Evolutionary conservation across 208 protist species (phyloP).

Genomic region (Borovskyia barvae): DNA sequence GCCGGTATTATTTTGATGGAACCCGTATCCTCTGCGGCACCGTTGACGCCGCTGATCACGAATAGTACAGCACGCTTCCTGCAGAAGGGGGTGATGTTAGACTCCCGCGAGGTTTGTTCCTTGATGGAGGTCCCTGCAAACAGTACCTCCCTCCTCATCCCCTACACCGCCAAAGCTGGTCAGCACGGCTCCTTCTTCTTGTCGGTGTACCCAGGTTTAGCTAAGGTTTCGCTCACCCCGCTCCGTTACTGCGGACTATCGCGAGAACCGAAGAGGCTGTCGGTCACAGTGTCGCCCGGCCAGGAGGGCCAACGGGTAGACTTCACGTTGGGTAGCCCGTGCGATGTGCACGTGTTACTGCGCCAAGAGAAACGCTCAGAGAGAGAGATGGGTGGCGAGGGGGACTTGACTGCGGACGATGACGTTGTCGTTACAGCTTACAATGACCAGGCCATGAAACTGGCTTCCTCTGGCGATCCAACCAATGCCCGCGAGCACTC

Average conservation of each 20-base stretch:
- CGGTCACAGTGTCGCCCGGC: slow-evolving; percentile 46
- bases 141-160: slow-evolving; percentile 71
- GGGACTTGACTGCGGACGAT: slow-evolving; percentile 69
- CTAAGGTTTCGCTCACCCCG: slow-evolving; percentile 69
- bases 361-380: slow-evolving; percentile 67
- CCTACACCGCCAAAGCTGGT: slow-evolving; percentile 72
- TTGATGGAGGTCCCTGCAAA: slow-evolving; percentile 69
- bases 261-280: slow-evolving; percentile 34
- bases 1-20: slow-evolving; percentile 75
- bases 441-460: slow-evolving; percentile 54
- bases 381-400: slow-evolving; percentile 15
- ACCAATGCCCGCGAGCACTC: slow-evolving; percentile 84
- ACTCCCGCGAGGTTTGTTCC: slow-evolving; percentile 81
- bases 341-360: slow-evolving; percentile 79
- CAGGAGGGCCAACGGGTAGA: slow-evolving; percentile 48
- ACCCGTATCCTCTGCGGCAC: slow-evolving; percentile 35
- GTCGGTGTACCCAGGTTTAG: slow-evolving; percentile 78
- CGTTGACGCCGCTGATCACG: slow-evolving; percentile 74
- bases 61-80: slow-evolving; percentile 78
- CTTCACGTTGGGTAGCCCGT: slow-evolving; percentile 54
- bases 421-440: slow-evolving; percentile 59
- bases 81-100: slow-evolving; percentile 86
- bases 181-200: slow-evolving; percentile 64
- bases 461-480: slow-evolving; percentile 54
- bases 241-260: slow-evolving; percentile 70